These are phyloP conservation scores for Pythium oligandrum DNA, from an alignment of 352 stramenopile genomes.

Conservation along the genomic window DNA sequence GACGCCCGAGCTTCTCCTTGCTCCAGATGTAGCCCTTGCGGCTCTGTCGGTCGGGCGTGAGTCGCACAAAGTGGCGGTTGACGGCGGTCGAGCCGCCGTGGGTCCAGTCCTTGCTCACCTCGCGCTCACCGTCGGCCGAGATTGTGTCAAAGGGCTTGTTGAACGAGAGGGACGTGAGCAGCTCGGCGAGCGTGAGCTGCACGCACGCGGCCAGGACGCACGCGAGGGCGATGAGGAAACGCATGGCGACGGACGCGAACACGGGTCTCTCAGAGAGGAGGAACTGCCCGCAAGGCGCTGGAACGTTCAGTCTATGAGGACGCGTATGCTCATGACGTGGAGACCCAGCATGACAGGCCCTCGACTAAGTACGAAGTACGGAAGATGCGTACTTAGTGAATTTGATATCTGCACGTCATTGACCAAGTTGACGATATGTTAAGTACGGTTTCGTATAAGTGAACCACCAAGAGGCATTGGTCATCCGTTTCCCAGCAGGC, in stretches of 20 bases:
- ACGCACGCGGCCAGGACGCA: constrained; percentile 12
- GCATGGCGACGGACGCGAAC: too few species aligned
- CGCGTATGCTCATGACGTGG: too few species aligned
- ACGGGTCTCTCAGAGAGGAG: too few species aligned
- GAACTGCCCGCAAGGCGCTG: too few species aligned
- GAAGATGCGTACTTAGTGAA: too few species aligned
- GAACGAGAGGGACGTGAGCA: constrained; percentile 55
- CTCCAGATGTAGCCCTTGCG: constrained; percentile 74
- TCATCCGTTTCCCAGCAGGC: too few species aligned
- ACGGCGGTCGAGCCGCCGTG: constrained; percentile 59
- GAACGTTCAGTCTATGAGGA: too few species aligned
- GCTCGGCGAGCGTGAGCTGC: constrained; percentile 25
- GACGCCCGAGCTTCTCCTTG: constrained; percentile 47
- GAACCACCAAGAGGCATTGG: too few species aligned
- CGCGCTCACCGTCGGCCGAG: constrained; percentile 45
- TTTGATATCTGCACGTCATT: constrained; percentile 31
- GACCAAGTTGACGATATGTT: constrained; percentile 17
- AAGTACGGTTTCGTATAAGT: too few species aligned
- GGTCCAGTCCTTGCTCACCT: constrained; percentile 50
- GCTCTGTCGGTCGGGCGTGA: constrained; percentile 78
- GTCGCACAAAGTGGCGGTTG: constrained; percentile 77
- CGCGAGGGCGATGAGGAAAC: constrained; percentile 16
- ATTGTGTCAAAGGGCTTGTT: constrained; percentile 80
- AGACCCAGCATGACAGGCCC: too few species aligned
- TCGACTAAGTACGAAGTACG: too few species aligned